Evolutionary conservation across 2,329 filamentous ascomycete genomes (phyloP).

Genomic region (Knufia petricola): DNA sequence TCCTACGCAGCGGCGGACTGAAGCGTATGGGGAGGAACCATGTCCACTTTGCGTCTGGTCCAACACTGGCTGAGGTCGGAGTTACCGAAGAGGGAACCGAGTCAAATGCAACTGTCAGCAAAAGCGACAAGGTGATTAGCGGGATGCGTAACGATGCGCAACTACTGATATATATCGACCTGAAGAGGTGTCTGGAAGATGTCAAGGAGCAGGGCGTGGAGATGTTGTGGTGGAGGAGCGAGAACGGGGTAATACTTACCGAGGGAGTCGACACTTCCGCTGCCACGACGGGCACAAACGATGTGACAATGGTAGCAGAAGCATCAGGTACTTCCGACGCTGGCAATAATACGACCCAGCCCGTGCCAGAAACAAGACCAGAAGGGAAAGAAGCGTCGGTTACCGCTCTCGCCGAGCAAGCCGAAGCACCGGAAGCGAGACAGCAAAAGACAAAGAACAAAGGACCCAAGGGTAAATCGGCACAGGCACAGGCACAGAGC

Average conservation of each 20-base stretch:
- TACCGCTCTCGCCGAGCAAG: background rate
- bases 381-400: background rate
- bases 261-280: conserved; percentile 36
- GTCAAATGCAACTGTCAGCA: conserved; percentile 11
- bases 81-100: conserved; percentile 22
- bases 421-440: conserved; percentile 35
- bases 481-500: conserved; percentile 23
- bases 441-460: conserved; percentile 29
- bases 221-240: conserved; percentile 67
- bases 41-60: conserved; percentile 75
- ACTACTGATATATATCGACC: conserved; percentile 67
- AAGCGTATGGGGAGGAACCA: conserved; percentile 75
- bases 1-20: conserved; percentile 67
- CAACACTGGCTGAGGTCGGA: conserved; percentile 40
- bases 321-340: too few species aligned
- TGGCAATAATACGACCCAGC: background rate
- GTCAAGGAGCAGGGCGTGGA: conserved; percentile 33
- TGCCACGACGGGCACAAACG: background rate
- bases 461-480: background rate
- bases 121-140: conserved; percentile 49
- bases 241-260: conserved; percentile 63
- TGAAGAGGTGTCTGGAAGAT: conserved; percentile 52
- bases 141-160: conserved; percentile 74
- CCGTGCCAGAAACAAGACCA: conserved; percentile 27
- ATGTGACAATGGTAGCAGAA: too few species aligned